A percentile compares a stretch with the other conserved stretches of the same genome.
Conservation (phyloP, 129 eudicot genomes). For the Deinandra increscens region DNA sequence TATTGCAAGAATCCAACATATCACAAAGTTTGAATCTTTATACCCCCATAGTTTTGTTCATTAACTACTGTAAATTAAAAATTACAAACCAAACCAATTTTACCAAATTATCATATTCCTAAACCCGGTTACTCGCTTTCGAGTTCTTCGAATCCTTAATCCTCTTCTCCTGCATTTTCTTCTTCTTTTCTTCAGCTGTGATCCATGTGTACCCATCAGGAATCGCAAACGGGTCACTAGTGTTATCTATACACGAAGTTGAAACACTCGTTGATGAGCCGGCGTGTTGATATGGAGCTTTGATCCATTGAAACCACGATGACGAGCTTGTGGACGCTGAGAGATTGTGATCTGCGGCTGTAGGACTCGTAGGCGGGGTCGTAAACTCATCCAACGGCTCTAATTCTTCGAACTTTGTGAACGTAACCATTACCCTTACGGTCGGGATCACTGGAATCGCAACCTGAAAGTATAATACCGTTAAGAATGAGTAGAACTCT, state of each 20-base stretch:
- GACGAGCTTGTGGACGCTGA: slow-evolving; percentile 33
- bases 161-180: slow-evolving; percentile 42
- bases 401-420: slow-evolving; percentile 80
- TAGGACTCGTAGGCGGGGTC: slow-evolving; percentile 87
- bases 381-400: slow-evolving; percentile 71
- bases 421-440: slow-evolving; percentile 72
- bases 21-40: background rate
- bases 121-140: slow-evolving; percentile 8
- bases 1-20: background rate
- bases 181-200: slow-evolving; percentile 46
- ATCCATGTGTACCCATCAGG: slow-evolving; percentile 40
- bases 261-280: slow-evolving; percentile 47
- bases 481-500: background rate
- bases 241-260: slow-evolving; percentile 42
- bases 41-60: background rate
- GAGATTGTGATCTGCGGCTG: slow-evolving; percentile 40
- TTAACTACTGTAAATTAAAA: slow-evolving; percentile 25
- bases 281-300: slow-evolving; percentile 56
- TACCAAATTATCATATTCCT: slow-evolving; percentile 4
- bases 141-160: slow-evolving; percentile 25
- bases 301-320: slow-evolving; percentile 83
- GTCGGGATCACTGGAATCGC: slow-evolving; percentile 89
- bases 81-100: background rate
- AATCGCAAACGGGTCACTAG: slow-evolving; percentile 53
- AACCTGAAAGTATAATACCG: slow-evolving; percentile 42